Evolutionary conservation across 768 basidiomycete genomes (phyloP).

Genomic region (Pleurotus citrinopileatus): DNA sequence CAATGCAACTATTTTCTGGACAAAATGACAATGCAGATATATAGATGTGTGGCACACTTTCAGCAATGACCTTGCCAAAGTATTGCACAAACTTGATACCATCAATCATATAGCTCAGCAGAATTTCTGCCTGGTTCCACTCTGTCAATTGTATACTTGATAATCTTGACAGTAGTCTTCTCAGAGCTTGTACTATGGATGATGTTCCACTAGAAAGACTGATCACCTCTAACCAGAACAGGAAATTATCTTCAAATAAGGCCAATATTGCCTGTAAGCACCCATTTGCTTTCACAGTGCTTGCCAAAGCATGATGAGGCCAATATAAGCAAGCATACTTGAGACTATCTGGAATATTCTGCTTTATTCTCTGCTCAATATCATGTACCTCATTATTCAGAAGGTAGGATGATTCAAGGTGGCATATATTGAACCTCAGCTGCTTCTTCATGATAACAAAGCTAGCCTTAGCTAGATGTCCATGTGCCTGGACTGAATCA

Average conservation of each 20-base stretch:
- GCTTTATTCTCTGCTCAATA: slow-evolving; percentile 14
- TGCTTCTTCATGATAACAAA: slow-evolving; percentile 26
- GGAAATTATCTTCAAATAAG: slow-evolving; percentile 22
- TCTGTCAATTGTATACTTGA: neutral
- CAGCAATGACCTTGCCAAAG: slow-evolving; percentile 26
- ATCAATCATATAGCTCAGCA: slow-evolving; percentile 15
- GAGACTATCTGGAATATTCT: slow-evolving; percentile 17
- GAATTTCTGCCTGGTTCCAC: neutral
- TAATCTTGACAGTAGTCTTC: neutral
- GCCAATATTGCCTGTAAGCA: slow-evolving; percentile 13
- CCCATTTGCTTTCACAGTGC: neutral
- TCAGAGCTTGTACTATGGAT: neutral
- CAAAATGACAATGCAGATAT: slow-evolving; percentile 34
- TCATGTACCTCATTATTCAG: slow-evolving; percentile 19
- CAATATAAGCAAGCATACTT: slow-evolving; percentile 36
- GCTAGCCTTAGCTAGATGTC: slow-evolving; percentile 18
- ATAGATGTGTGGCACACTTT: slow-evolving; percentile 35
- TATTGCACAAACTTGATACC: slow-evolving; percentile 24
- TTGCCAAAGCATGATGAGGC: slow-evolving; percentile 26
- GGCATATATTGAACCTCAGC: slow-evolving; percentile 39
- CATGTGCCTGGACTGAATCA: slow-evolving; percentile 14
- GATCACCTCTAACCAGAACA: slow-evolving; percentile 38
- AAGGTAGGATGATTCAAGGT: slow-evolving; percentile 29
- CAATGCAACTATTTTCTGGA: slow-evolving; percentile 22
- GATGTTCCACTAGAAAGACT: slow-evolving; percentile 16